Evolutionary conservation across 192 early-diverging fungal genomes (phyloP).

Genomic region (Oehlia diaphana): DNA sequence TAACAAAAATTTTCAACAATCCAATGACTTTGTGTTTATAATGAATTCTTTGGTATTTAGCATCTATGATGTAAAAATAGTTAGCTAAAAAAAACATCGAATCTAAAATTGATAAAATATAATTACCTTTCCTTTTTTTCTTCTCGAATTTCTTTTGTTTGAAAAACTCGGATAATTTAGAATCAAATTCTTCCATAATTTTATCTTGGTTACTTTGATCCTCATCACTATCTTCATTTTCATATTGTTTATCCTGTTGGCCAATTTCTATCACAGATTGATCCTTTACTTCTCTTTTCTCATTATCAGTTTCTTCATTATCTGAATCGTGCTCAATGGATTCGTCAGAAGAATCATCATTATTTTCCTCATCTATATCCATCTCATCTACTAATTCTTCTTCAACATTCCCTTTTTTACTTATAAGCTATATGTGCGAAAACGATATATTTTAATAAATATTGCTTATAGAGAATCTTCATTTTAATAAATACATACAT

Average conservation of each 20-base stretch:
- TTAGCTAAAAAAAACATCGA: not conserved
- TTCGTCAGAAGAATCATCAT: not conserved
- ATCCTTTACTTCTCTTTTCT: not conserved
- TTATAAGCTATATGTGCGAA: not conserved
- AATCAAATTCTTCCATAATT: constrained; percentile 13
- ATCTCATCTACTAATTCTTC: not conserved
- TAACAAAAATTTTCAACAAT: constrained; percentile 6
- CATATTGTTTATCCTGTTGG: not conserved
- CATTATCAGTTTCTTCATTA: not conserved
- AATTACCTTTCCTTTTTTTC: constrained; percentile 14
- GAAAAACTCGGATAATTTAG: not conserved
- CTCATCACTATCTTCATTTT: not conserved
- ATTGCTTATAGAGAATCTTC: not conserved
- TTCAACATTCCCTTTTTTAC: not conserved
- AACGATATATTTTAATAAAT: not conserved
- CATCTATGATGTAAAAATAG: not conserved
- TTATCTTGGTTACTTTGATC: not conserved
- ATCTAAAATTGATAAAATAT: not conserved
- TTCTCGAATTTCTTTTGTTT: not conserved
- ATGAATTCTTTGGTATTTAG: constrained; percentile 7
- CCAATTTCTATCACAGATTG: not conserved
- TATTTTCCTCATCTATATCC: constrained; percentile 8
- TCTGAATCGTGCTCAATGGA: not conserved
- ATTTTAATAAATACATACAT: constrained; percentile 45
- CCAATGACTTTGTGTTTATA: constrained; percentile 20